These are phyloP conservation scores for Ballota nigra DNA, from an alignment of 257 asterid species.

Conservation along the genomic window DNA sequence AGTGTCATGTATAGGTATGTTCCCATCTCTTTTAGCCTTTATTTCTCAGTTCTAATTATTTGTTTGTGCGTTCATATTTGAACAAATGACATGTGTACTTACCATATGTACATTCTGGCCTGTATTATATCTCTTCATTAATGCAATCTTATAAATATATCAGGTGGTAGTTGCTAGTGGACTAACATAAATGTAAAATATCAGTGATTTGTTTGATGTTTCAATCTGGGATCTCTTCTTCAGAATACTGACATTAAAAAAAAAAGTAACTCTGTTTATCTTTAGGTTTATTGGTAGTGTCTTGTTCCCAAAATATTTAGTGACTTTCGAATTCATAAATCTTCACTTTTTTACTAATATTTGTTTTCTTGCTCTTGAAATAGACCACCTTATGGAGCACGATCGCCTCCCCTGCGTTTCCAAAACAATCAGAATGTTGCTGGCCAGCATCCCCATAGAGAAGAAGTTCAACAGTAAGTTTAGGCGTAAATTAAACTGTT, in stretches of 20 bases:
- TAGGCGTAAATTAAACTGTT: background rate
- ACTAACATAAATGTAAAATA: background rate
- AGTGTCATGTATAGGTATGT: constrained; percentile 38
- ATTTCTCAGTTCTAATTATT: background rate
- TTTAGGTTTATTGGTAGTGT: background rate
- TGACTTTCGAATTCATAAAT: background rate
- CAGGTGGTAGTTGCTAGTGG: background rate
- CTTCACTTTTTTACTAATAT: constrained; percentile 8
- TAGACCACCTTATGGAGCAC: constrained; percentile 35
- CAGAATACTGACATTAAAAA: background rate
- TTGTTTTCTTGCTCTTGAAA: constrained; percentile 4
- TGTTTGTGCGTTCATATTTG: background rate
- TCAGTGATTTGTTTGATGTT: background rate
- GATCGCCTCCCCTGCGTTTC: constrained; percentile 35
- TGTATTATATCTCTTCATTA: background rate
- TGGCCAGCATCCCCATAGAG: constrained; percentile 38
- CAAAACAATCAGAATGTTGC: constrained; percentile 40
- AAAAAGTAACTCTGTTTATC: background rate
- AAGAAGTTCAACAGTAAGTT: constrained; percentile 51
- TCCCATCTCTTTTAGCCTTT: constrained; percentile 2
- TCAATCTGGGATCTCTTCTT: constrained; percentile 11
- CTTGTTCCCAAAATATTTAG: background rate
- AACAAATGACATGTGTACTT: background rate
- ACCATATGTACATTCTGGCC: background rate
- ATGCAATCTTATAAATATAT: background rate